Evolutionary conservation across 352 stramenopile genomes (phyloP).

Genomic region (Peronosclerospora sorghi): DNA sequence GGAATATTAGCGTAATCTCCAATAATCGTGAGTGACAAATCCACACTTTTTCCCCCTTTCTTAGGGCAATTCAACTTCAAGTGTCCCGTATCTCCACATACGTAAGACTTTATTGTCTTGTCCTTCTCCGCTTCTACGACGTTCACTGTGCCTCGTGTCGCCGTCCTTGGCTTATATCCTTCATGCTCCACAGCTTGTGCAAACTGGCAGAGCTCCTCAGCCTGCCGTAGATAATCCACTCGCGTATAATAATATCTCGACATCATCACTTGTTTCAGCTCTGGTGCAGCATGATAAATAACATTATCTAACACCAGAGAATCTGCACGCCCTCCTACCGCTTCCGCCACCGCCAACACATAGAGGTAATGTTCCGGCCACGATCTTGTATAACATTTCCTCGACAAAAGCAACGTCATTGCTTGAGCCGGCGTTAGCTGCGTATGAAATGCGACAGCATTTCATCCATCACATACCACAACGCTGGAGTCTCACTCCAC

Average conservation of each 20-base stretch:
- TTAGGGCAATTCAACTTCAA: no score
- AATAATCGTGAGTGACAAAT: not conserved
- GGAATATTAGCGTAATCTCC: no score
- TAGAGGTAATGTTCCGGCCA: not conserved
- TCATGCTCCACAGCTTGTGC: not conserved
- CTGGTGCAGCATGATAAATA: not conserved
- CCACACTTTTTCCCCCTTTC: no score
- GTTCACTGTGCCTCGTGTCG: no score
- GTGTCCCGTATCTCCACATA: no score
- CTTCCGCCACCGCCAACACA: not conserved
- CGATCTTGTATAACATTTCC: not conserved
- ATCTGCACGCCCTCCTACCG: not conserved
- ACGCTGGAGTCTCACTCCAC: not conserved
- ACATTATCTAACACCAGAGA: not conserved
- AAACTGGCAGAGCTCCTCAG: not conserved
- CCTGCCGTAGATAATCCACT: not conserved
- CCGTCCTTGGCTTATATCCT: no score
- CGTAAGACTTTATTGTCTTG: no score
- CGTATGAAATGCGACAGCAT: not conserved
- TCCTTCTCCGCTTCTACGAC: no score
- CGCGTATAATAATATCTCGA: not conserved
- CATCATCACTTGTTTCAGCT: not conserved
- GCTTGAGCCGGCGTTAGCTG: not conserved
- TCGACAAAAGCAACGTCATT: not conserved
- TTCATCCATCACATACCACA: constrained; percentile 2